These are phyloP conservation scores for Fraxinus pennsylvanica DNA, from an alignment of 257 asterid genomes.

Conservation along the genomic window DNA sequence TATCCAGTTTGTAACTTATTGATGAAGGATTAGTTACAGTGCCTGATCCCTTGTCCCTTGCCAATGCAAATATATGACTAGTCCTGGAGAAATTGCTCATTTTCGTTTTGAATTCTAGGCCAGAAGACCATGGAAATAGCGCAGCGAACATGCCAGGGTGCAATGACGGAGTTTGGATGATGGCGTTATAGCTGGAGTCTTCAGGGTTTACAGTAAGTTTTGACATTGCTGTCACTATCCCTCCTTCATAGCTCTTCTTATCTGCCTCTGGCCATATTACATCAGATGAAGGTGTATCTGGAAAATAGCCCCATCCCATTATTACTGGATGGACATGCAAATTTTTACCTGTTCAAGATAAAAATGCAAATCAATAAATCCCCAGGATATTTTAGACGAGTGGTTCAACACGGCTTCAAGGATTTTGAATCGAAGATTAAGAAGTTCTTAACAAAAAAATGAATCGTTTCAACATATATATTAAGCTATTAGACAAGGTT, in stretches of 20 bases:
- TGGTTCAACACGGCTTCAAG: background rate
- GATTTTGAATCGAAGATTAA: background rate
- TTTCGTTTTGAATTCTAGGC: slow-evolving; percentile 54
- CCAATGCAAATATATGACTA: slow-evolving; percentile 58
- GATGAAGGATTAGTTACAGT: slow-evolving; percentile 33
- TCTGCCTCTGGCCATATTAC: slow-evolving; percentile 55
- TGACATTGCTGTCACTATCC: slow-evolving; percentile 80
- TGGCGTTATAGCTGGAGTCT: slow-evolving; percentile 57
- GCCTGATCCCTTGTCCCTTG: slow-evolving; percentile 76
- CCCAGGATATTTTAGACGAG: background rate
- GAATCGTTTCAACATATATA: background rate
- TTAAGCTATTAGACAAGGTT: background rate
- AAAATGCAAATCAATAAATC: background rate
- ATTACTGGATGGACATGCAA: slow-evolving; percentile 78
- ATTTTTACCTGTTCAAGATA: slow-evolving; percentile 22
- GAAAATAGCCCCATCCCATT: slow-evolving; percentile 81
- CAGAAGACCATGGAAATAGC: slow-evolving; percentile 74
- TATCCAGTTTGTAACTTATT: slow-evolving; percentile 50
- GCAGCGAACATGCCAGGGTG: slow-evolving; percentile 85
- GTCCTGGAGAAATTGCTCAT: slow-evolving; percentile 69
- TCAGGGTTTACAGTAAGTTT: slow-evolving; percentile 40
- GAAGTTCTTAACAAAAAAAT: background rate
- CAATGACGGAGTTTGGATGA: slow-evolving; percentile 74
- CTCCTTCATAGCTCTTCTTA: slow-evolving; percentile 70
- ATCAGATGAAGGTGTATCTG: slow-evolving; percentile 31